A percentile compares a stretch with the other conserved stretches of the same genome.
These are phyloP conservation scores for Blastobotrys serpentis DNA, from an alignment of 1,139 yeast species.

Conservation along the genomic window DNA sequence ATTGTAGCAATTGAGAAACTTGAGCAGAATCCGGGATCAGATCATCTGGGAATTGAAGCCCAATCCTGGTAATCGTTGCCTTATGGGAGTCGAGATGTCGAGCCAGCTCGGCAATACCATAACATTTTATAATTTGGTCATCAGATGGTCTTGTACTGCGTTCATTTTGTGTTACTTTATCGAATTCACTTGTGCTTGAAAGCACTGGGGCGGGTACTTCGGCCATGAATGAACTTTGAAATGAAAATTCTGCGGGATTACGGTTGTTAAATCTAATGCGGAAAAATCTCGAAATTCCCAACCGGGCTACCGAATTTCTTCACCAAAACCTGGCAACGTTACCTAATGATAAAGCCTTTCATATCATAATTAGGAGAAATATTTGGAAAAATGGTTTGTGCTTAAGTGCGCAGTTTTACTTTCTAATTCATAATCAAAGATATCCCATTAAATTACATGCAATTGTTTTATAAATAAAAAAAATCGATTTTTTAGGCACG, in stretches of 20 bases:
- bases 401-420: slow-evolving; percentile 1
- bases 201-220: slow-evolving; percentile 53
- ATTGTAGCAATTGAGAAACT: slow-evolving; percentile 53
- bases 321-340: no score
- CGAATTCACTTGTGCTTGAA: slow-evolving; percentile 60
- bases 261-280: no score
- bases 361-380: no score
- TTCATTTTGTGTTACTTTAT: slow-evolving; percentile 43
- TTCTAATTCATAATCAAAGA: background rate
- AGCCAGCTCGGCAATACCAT: slow-evolving; percentile 21
- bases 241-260: slow-evolving; percentile 1
- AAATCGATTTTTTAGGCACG: slow-evolving; percentile 2
- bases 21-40: slow-evolving; percentile 76
- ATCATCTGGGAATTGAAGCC: slow-evolving; percentile 87
- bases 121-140: slow-evolving; percentile 38
- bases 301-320: no score
- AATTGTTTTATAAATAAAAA: background rate
- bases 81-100: slow-evolving; percentile 31
- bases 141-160: slow-evolving; percentile 38
- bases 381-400: no score
- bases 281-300: no score
- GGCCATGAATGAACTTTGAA: slow-evolving; percentile 15
- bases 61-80: slow-evolving; percentile 45
- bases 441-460: slow-evolving; percentile 6
- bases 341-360: no score